A percentile compares a stretch with the other conserved stretches of the same genome.
Conservation (phyloP, 2,329 filamentous ascomycete species). For the Truncatella angustata region DNA sequence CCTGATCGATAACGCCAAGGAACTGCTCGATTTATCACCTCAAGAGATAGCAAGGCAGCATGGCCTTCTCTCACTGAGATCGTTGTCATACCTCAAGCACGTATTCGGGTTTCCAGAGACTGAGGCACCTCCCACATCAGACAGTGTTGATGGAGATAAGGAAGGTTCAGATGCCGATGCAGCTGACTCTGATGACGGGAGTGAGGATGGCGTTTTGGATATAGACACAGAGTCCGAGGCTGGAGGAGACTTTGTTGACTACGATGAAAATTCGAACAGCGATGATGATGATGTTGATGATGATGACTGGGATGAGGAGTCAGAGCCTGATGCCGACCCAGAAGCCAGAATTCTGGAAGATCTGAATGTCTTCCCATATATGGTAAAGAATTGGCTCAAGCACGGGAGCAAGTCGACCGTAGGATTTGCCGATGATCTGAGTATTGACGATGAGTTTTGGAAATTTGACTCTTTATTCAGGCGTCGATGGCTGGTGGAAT, state of each 20-base stretch:
- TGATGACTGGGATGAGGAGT: constrained; percentile 14
- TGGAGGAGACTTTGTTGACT: background rate
- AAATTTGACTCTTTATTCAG: constrained; percentile 31
- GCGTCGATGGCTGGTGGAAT: constrained; percentile 36
- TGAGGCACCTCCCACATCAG: constrained; percentile 15
- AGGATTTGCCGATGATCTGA: constrained; percentile 40
- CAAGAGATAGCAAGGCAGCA: constrained; percentile 40
- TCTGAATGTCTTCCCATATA: constrained; percentile 22
- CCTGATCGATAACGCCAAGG: constrained; percentile 35
- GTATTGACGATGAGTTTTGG: constrained; percentile 38
- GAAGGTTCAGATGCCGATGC: constrained; percentile 1
- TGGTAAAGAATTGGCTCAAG: constrained; percentile 39
- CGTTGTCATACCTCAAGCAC: constrained; percentile 36
- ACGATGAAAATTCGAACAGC: background rate
- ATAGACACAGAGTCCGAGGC: background rate
- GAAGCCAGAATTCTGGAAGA: constrained; percentile 27
- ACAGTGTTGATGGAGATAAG: background rate
- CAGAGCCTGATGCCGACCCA: constrained; percentile 18
- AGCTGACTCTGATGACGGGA: constrained; percentile 10
- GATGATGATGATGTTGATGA: constrained; percentile 9
- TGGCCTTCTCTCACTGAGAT: constrained; percentile 37
- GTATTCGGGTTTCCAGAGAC: constrained; percentile 26
- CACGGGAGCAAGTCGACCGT: constrained; percentile 40
- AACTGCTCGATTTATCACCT: constrained; percentile 31
- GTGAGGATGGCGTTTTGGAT: background rate